Evolutionary conservation across 257 asterid species (phyloP).

Genomic region (Lavandula angustifolia): DNA sequence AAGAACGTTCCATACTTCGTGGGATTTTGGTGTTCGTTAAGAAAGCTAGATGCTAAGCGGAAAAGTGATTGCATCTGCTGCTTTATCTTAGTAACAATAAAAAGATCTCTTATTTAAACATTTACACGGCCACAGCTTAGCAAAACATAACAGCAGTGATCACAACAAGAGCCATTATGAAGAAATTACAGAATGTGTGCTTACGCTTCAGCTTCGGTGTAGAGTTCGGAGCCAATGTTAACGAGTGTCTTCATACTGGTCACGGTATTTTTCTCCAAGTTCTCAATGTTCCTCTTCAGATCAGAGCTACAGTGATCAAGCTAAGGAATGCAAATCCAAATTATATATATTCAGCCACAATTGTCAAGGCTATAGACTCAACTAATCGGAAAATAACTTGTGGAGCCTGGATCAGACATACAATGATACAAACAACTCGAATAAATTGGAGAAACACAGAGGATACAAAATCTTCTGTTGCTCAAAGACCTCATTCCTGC

Average conservation of each 20-base stretch:
- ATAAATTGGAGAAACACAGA: conserved; percentile 28
- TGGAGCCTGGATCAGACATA: conserved; percentile 21
- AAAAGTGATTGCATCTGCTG: not conserved
- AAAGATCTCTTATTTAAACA: not conserved
- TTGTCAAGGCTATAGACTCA: not conserved
- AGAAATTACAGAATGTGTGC: conserved; percentile 31
- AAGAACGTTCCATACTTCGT: not conserved
- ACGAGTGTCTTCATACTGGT: conserved; percentile 73
- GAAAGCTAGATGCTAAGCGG: not conserved
- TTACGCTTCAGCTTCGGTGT: conserved; percentile 89
- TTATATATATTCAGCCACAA: not conserved
- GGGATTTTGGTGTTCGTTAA: conserved; percentile 1
- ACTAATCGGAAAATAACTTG: conserved; percentile 14
- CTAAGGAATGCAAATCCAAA: conserved; percentile 42
- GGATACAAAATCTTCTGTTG: conserved; percentile 95
- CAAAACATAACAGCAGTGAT: not conserved
- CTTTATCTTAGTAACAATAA: not conserved
- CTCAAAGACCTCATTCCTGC: conserved; percentile 92
- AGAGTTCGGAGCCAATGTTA: conserved; percentile 90
- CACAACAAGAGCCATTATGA: not conserved
- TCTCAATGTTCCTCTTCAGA: conserved; percentile 76
- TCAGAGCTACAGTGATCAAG: conserved; percentile 63
- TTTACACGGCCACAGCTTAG: not conserved
- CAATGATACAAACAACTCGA: not conserved
- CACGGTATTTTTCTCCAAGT: conserved; percentile 77